Evolutionary conservation across 352 stramenopile genomes (phyloP), one percentile per base, ranked within the genome.

Genomic region (Globisporangium paroecandrum): DNA sequence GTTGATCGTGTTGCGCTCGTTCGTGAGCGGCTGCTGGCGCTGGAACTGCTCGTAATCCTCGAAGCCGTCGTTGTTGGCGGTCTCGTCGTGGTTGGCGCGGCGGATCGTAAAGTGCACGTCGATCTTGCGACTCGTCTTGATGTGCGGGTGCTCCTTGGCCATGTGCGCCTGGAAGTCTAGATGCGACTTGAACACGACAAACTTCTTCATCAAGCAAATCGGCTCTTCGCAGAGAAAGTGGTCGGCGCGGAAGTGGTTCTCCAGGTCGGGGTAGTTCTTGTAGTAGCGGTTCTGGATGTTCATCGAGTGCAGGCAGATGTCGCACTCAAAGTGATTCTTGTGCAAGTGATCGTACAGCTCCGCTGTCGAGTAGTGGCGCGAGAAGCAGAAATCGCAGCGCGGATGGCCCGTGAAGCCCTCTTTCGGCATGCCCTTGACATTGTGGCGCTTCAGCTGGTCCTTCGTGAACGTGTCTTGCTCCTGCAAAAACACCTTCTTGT

Each of bases 321-420:
- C 89, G 72, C 91, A 97, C 73, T 95, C 90, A 65, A 95, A 97
- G 72, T 97, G 91, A 67, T 96, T 92, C 78, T 97, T 96, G 56
- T 89, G 84, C 70, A 97, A 61, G 58, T 97, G 91, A 12, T 97
- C 85, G 69, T 97, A 95, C 38, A 97, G 73, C 64, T 96, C 85
- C 13, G 85, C 78, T 1, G 85, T 95, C 18, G 90, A 91, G 73
- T 97, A 97, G 70, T 87, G 94, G 4, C 89, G 76, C 25, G 78
- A 85, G 57, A 91, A 90, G 64, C 91, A 97, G 68, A 97, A 97
- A 66, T 97, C 89, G 63, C 91, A 97, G 18, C 83, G 69, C 18
- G 91, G 91, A 62, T 97, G 91, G 24, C 91, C 91, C 46, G 79
- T 67, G 47, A 97, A 97, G 4, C 91, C 91, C 55, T 96, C 76